Conservation (phyloP, 768 basidiomycete species). For the Pleurotus tuber-regium region DNA sequence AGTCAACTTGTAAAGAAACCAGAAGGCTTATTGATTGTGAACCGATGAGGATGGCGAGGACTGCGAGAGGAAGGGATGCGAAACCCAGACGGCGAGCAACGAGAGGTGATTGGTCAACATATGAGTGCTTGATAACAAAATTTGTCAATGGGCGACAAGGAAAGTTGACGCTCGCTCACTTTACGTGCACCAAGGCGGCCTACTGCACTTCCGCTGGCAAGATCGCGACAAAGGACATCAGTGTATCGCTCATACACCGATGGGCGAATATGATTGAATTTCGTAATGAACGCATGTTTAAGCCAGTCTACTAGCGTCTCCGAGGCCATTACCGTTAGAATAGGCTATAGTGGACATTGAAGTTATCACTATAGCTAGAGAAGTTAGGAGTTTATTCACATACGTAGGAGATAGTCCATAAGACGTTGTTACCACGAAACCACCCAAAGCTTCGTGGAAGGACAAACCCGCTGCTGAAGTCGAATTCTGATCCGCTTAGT, state of each 20-base stretch:
- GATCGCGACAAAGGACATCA: slow-evolving; percentile 92
- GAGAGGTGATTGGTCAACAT: slow-evolving; percentile 93
- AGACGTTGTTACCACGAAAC: slow-evolving; percentile 73
- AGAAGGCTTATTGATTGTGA: slow-evolving; percentile 67
- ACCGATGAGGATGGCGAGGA: slow-evolving; percentile 74
- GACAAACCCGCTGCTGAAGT: slow-evolving; percentile 68
- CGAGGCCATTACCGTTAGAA: slow-evolving; percentile 84
- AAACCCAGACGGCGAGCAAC: slow-evolving; percentile 94
- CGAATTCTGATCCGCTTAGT: slow-evolving; percentile 85
- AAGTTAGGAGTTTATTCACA: slow-evolving; percentile 24
- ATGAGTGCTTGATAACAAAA: slow-evolving; percentile 52
- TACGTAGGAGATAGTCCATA: slow-evolving; percentile 91
- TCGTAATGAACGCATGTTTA: slow-evolving; percentile 99
- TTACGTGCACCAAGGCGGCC: slow-evolving; percentile 69
- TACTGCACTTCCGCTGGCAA: slow-evolving; percentile 75
- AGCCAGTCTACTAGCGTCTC: slow-evolving; percentile 98
- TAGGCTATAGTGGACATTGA: slow-evolving; percentile 55
- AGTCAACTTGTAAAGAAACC: slow-evolving; percentile 45
- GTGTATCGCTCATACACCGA: slow-evolving; percentile 94
- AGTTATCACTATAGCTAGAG: neutral
- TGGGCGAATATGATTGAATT: slow-evolving; percentile 97
- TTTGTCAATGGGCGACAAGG: neutral
- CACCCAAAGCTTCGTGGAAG: slow-evolving; percentile 85
- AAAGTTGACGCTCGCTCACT: slow-evolving; percentile 34
- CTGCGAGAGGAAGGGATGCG: slow-evolving; percentile 87